phyloP scores from a whole-genome alignment of 495 filamentous ascomycete genomes.

The Penicillium fimorum region DNA sequence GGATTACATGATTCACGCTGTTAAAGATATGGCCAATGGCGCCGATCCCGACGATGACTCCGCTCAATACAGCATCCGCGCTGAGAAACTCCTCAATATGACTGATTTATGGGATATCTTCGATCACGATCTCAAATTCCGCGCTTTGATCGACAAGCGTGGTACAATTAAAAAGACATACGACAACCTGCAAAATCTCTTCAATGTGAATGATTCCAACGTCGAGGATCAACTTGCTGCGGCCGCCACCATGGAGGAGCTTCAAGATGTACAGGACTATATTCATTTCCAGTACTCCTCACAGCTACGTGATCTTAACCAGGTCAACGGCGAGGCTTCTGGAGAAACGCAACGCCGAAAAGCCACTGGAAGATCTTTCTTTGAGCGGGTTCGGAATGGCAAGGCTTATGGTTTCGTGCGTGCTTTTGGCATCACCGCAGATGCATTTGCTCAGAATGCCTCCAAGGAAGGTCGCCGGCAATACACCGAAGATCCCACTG shows the following conservation, averaged over 20 bases:
- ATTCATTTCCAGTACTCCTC: constrained; percentile 90
- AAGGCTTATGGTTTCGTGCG: constrained; percentile 79
- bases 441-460: constrained; percentile 81
- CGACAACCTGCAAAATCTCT: constrained; percentile 61
- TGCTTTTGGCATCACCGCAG: constrained; percentile 86
- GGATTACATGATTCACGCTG: constrained; percentile 93
- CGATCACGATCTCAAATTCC: constrained; percentile 91
- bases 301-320: constrained; percentile 70
- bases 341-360: constrained; percentile 69
- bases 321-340: constrained; percentile 52
- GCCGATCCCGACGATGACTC: constrained; percentile 60
- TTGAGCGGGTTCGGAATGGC: constrained; percentile 76
- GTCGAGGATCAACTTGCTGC: constrained; percentile 76
- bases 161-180: constrained; percentile 75
- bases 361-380: constrained; percentile 68
- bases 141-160: constrained; percentile 85
- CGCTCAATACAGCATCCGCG: constrained; percentile 68
- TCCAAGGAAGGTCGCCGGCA: constrained; percentile 72
- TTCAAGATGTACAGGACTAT: constrained; percentile 96
- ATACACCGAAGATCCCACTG: constrained; percentile 76
- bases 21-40: constrained; percentile 59
- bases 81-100: constrained; percentile 87
- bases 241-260: constrained; percentile 82
- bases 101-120: constrained; percentile 93
- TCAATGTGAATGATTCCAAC: constrained; percentile 50